These are phyloP conservation scores for Candida namnaoensis DNA, from an alignment of 805 yeast genomes.

Conservation along the genomic window DNA sequence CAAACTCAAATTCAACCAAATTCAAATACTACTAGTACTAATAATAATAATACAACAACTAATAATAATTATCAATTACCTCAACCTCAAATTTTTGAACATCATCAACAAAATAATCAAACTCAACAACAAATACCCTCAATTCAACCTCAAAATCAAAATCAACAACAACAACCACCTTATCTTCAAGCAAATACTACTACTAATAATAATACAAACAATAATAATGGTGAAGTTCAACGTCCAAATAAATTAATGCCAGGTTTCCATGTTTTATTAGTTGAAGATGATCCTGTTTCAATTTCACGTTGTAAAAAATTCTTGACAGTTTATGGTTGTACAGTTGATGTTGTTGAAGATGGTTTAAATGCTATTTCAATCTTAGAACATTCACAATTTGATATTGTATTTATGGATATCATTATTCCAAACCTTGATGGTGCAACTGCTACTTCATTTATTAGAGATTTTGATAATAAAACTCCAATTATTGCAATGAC, in stretches of 20 bases:
- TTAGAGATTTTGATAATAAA: constrained; percentile 71
- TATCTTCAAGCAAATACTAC: no score
- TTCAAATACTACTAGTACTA: no score
- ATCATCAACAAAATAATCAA: no score
- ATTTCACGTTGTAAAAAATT: constrained; percentile 79
- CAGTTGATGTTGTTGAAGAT: constrained; percentile 87
- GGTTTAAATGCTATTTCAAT: constrained; percentile 83
- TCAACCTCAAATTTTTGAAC: constrained; percentile 1
- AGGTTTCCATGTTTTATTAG: constrained; percentile 64
- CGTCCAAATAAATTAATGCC: constrained; percentile 16
- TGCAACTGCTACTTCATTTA: constrained; percentile 84
- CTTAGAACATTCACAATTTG: constrained; percentile 63
- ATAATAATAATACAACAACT: no score
- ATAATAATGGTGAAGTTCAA: constrained; percentile 4
- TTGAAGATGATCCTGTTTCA: constrained; percentile 78
- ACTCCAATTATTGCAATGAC: constrained; percentile 96
- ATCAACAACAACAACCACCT: constrained; percentile 2
- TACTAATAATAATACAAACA: constrained; percentile 7
- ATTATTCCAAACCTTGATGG: constrained; percentile 88
- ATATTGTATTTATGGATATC: constrained; percentile 77
- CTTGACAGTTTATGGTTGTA: constrained; percentile 80
- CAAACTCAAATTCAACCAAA: constrained; percentile 4
- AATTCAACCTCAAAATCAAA: constrained; percentile 4
- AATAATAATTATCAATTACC: not conserved
- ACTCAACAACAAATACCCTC: not conserved